Evolutionary conservation across 1,284 basidiomycete genomes (phyloP), one percentile per base, ranked within the genome.

Genomic region (Moniliophthora roreri): DNA sequence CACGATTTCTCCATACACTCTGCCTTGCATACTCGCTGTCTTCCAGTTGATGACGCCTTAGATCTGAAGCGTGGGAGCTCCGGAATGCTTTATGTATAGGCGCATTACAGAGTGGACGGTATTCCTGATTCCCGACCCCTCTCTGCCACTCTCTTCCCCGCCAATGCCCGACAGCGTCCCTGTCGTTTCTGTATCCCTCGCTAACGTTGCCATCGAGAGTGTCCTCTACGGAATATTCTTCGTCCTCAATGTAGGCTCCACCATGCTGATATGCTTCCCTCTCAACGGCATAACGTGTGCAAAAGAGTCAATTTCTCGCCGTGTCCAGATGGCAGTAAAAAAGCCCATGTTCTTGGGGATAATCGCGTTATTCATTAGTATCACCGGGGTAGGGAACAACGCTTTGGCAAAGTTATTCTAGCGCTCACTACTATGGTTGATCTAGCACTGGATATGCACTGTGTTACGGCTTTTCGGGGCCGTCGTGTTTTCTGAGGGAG

Each of bases 171-270:
- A 32, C n/a, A n/a, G n/a, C n/a, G 41, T 48, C 55, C 32, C 40
- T 38, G 4, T 37, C 7, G 18, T 51, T 13, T 21, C 45, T 11
- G 57, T 50, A 21, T 23, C 44, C 39, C 42, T 51, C 6, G 36
- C 45, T 35, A 44, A 44, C 2, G 38, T 47, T 6, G 35, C 52
- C 24, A 37, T 58, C 32, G 57, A 55, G 24, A 51, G 47, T 39
- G 46, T 57, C 32, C 24, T 52, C 32, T 60, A 60, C 44, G 59
- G 57, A 41, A 53, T 60, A 26, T 54, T 56, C 52, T 50, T 59
- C 32, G 44, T 49, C 7, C 53, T 60, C 8, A 50, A 44, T 36
- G 20, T 50, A 9, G 24, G 40, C 1, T 55, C 52, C 16, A 38
- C 45, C 11, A 49, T 24, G 32, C 42, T n/a, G n/a, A n/a, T n/a